Base-by-base conservation (phyloP, 352 stramenopile species). In the Labyrinthula sp. region DNA sequence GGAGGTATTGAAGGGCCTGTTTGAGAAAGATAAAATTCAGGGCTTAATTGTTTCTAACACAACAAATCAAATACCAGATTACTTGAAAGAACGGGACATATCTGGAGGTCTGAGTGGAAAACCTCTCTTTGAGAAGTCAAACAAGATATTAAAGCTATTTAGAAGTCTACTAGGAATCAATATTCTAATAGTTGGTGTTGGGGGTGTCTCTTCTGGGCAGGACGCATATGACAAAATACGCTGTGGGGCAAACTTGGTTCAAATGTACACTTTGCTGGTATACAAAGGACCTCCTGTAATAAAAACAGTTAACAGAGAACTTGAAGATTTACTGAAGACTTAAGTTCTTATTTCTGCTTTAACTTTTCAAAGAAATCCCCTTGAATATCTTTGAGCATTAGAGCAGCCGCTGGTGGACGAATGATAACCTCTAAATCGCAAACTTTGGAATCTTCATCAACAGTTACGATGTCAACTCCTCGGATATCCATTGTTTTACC, bases 171-270 rank as follows among this genome's bases (percentile, higher is more conserved):
- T 88, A 23, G 83, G 83, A 14, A n/a, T n/a, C n/a, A 60, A 73
- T 47, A 67, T 97, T 27, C 80, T 79, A 10, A 80, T 97, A 26
- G 90, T 98, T 40, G 88, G 89, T 15, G 86, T 96, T 2, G 88
- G 78, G 3, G 79, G 80, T 22, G 72, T 92, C 23, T 69, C 69
- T 1, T 78, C 62, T n/a, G 78, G 78, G 7, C 62, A 89, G 45
- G 84, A 97, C 59, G 88, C 76, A 0, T 97, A 93, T 57, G 87
- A 95, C 28, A 97, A 96, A 68, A 84, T 98, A 37, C 73, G 72
- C 22, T 87, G 88, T 3, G 89, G 89, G 22, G 89, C 89, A 4
- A 89, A 69, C 28, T 67, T 89, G 8, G 80, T 94, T 41, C 76
- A 93, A 50, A 72, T 94, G 57, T 94, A 94, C 64, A 87, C 75